Conservation (phyloP, 2,329 filamentous ascomycete genomes). For the Xylariaceae sp. region DNA sequence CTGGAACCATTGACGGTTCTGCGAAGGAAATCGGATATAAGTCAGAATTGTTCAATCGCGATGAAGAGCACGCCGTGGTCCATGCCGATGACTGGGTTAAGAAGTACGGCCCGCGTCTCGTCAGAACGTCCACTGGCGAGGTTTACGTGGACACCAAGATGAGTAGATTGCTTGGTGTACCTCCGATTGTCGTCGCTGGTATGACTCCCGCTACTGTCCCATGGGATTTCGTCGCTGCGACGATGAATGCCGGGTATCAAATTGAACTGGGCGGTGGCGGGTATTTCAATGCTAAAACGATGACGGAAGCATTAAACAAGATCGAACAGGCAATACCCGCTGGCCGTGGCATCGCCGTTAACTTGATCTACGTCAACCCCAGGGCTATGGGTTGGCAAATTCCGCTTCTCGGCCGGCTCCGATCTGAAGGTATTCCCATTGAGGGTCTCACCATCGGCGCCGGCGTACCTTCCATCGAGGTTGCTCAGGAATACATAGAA, state of each 20-base stretch:
- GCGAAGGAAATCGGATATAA: constrained; percentile 95
- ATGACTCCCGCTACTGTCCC: constrained; percentile 92
- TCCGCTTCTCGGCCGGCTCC: constrained; percentile 78
- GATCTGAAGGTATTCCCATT: constrained; percentile 85
- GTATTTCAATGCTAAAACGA: constrained; percentile 81
- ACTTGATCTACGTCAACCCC: constrained; percentile 90
- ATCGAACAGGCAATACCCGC: constrained; percentile 84
- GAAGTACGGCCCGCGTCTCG: constrained; percentile 89
- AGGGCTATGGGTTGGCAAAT: constrained; percentile 93
- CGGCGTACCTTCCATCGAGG: constrained; percentile 90
- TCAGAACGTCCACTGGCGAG: constrained; percentile 86
- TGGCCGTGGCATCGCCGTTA: constrained; percentile 86
- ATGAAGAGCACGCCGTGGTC: constrained; percentile 92
- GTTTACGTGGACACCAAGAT: constrained; percentile 98
- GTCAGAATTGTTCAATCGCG: constrained; percentile 94
- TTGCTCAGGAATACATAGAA: constrained; percentile 91
- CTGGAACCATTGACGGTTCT: constrained; percentile 89
- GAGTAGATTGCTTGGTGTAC: constrained; percentile 82
- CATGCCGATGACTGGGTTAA: constrained; percentile 98
- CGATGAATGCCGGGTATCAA: constrained; percentile 94
- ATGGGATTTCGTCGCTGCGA: constrained; percentile 90
- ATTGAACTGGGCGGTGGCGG: constrained; percentile 90
- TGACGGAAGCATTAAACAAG: constrained; percentile 83
- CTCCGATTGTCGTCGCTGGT: constrained; percentile 87
- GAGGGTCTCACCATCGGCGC: constrained; percentile 92